Conservation (phyloP, 768 basidiomycete species). For the Amanita inopinata region DNA sequence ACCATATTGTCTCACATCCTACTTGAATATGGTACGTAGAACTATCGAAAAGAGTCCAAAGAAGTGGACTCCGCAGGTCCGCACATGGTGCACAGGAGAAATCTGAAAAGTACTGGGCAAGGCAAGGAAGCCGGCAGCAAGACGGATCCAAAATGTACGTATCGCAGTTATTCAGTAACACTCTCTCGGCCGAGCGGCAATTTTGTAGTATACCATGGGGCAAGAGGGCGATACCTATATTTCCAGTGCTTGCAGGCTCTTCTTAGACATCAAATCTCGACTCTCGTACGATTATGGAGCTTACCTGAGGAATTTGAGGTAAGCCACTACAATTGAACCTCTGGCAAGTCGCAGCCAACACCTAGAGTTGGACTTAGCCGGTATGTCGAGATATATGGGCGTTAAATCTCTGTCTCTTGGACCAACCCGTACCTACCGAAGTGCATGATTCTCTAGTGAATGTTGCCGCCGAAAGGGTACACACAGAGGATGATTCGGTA, state of each 20-base stretch:
- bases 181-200: neutral
- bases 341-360: neutral
- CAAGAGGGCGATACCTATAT: slow-evolving; percentile 67
- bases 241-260: slow-evolving; percentile 81
- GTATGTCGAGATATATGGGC: slow-evolving; percentile 80
- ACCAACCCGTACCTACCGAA: slow-evolving; percentile 41
- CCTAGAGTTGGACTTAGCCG: slow-evolving; percentile 28
- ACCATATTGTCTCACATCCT: slow-evolving; percentile 4
- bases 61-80: slow-evolving; percentile 57
- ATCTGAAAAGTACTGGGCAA: slow-evolving; percentile 47
- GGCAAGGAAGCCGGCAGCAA: slow-evolving; percentile 39
- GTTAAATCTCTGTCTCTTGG: slow-evolving; percentile 55
- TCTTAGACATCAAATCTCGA: slow-evolving; percentile 63
- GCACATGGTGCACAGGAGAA: slow-evolving; percentile 57
- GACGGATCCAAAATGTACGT: slow-evolving; percentile 50
- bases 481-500: slow-evolving; percentile 18
- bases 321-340: neutral
- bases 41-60: slow-evolving; percentile 72
- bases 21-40: slow-evolving; percentile 30
- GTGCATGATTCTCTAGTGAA: slow-evolving; percentile 27
- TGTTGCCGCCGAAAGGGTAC: slow-evolving; percentile 9
- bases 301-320: slow-evolving; percentile 79
- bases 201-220: slow-evolving; percentile 71
- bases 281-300: slow-evolving; percentile 53
- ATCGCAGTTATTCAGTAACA: too few species aligned